Conservation (phyloP, 2,329 filamentous ascomycete genomes). For the Eurotiales sp. region DNA sequence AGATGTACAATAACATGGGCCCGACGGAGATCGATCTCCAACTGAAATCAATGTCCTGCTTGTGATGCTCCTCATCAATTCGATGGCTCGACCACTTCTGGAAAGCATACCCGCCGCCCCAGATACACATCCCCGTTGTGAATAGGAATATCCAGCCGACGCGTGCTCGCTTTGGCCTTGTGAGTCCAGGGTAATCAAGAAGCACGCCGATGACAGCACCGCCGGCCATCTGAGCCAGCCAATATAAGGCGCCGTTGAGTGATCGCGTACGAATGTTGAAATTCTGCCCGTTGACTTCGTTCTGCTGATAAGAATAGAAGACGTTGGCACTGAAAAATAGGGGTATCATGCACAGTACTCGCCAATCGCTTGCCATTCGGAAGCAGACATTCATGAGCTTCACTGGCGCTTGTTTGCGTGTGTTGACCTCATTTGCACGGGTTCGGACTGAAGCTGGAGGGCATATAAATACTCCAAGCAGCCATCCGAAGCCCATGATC, state of each 20-base stretch:
- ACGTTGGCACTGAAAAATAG: conserved; percentile 54
- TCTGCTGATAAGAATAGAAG: conserved; percentile 54
- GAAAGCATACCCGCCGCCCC: conserved; percentile 64
- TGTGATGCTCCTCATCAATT: conserved; percentile 36
- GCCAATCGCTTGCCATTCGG: conserved; percentile 39
- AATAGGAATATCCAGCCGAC: conserved; percentile 48
- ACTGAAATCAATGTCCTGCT: conserved; percentile 48
- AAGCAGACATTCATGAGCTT: conserved; percentile 16
- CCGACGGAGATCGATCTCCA: conserved; percentile 52
- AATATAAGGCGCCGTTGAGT: conserved; percentile 51
- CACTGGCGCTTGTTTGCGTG: not conserved
- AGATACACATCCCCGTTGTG: conserved; percentile 49
- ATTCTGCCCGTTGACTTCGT: conserved; percentile 49
- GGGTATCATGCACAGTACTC: conserved; percentile 48
- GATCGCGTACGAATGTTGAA: conserved; percentile 52
- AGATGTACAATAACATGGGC: conserved; percentile 67
- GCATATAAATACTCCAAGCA: conserved; percentile 47
- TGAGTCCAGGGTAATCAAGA: conserved; percentile 41
- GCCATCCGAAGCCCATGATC: conserved; percentile 49
- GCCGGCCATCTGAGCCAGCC: conserved; percentile 51
- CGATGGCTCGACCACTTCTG: conserved; percentile 52
- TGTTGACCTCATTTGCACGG: conserved; percentile 23
- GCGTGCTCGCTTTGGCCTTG: conserved; percentile 46
- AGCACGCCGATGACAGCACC: conserved; percentile 38
- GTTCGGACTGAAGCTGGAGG: conserved; percentile 43